Evolutionary conservation across 768 basidiomycete species (phyloP).

Genomic region (Leucocoprinus sp.): DNA sequence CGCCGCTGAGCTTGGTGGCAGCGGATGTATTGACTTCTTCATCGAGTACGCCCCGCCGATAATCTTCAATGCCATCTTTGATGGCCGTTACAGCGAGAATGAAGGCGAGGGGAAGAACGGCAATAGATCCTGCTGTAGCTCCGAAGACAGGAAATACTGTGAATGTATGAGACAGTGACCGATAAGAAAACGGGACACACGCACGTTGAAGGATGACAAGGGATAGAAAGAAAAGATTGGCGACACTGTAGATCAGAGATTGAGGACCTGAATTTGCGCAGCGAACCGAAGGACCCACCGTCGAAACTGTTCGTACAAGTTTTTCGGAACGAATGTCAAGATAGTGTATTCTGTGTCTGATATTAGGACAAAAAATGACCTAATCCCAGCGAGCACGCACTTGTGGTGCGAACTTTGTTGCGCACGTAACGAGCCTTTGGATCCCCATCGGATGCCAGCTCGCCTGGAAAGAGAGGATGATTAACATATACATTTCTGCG

Average conservation of each 20-base stretch:
- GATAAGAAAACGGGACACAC: constrained; percentile 15
- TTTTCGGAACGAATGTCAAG: constrained; percentile 87
- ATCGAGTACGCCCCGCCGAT: constrained; percentile 79
- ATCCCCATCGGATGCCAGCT: constrained; percentile 67
- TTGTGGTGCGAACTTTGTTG: constrained; percentile 92
- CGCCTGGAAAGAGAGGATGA: constrained; percentile 49
- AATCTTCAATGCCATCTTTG: constrained; percentile 96
- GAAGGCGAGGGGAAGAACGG: constrained; percentile 80
- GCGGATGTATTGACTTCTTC: constrained; percentile 94
- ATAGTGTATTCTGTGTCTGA: constrained; percentile 70
- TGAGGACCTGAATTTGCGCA: neutral
- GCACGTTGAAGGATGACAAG: constrained; percentile 75
- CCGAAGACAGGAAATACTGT: constrained; percentile 89
- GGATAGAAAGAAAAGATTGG: constrained; percentile 87
- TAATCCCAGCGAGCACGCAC: constrained; percentile 38
- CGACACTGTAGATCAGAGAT: constrained; percentile 40
- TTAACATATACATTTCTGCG: constrained; percentile 82
- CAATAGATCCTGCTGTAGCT: constrained; percentile 71
- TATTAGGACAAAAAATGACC: constrained; percentile 10
- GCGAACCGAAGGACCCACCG: constrained; percentile 37
- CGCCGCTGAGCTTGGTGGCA: constrained; percentile 75
- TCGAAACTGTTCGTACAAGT: constrained; percentile 90
- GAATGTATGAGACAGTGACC: constrained; percentile 6
- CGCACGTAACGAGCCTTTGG: constrained; percentile 72
- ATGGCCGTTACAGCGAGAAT: constrained; percentile 85